Conservation (phyloP, 306 rosid species). For the Trichosanthes cucumerina region DNA sequence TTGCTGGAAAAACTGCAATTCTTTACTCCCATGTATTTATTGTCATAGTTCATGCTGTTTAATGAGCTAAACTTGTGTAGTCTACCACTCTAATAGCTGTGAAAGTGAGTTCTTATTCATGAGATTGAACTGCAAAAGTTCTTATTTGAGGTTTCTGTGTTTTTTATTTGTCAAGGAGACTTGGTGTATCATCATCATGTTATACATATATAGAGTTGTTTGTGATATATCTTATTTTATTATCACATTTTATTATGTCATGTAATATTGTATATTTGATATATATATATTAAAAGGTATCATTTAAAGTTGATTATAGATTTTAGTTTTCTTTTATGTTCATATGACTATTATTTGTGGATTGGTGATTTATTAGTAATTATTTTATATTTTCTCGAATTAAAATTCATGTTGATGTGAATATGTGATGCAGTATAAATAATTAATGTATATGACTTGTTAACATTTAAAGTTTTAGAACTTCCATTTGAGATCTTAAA, state of each 20-base stretch:
- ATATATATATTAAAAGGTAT: neutral
- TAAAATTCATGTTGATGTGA: too few species aligned
- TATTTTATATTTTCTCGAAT: neutral
- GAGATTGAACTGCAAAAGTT: neutral
- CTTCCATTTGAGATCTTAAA: too few species aligned
- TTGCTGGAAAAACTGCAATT: neutral
- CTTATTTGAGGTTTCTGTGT: neutral
- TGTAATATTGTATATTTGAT: neutral
- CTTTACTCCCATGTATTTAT: neutral
- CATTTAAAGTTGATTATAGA: neutral
- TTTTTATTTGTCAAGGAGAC: neutral
- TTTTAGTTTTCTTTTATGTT: neutral
- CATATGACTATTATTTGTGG: neutral
- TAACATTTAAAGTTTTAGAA: too few species aligned
- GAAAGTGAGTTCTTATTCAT: neutral
- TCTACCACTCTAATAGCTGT: neutral
- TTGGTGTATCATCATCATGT: neutral
- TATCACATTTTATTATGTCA: neutral
- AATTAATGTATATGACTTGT: too few species aligned
- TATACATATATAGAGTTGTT: neutral
- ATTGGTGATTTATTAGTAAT: too few species aligned
- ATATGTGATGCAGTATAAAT: too few species aligned
- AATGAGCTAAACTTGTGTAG: neutral
- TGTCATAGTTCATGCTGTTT: neutral
- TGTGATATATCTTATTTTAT: neutral